A percentile compares a stretch with the other conserved stretches of the same genome.
Conservation (phyloP, 2,329 filamentous ascomycete species). For the Aspergillus quadricinctus region DNA sequence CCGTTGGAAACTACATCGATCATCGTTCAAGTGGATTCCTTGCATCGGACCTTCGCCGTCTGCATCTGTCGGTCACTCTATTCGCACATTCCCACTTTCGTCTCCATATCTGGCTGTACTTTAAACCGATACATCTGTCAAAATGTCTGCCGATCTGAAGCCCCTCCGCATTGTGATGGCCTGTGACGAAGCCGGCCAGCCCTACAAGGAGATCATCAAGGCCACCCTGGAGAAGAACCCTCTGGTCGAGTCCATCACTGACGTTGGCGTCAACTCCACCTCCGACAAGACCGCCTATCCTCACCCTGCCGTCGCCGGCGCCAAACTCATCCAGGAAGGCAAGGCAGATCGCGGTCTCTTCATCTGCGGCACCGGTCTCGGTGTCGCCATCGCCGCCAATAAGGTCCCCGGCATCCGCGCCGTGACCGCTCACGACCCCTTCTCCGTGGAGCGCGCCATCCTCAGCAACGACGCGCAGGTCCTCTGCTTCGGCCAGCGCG, state of each 20-base stretch:
- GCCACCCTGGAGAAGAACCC: conserved; percentile 63
- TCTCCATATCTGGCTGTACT: background rate
- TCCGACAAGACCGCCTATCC: conserved; percentile 79
- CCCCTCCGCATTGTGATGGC: conserved; percentile 59
- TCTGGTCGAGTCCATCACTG: conserved; percentile 63
- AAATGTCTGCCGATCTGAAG: conserved; percentile 30
- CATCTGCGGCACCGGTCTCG: conserved; percentile 82
- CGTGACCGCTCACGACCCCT: conserved; percentile 86
- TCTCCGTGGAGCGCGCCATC: conserved; percentile 74
- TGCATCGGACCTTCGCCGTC: background rate
- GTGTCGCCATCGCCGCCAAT: conserved; percentile 84
- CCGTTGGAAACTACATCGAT: too few relatives aligned
- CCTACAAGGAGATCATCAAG: conserved; percentile 76
- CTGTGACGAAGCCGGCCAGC: conserved; percentile 68
- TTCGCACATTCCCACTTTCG: background rate
- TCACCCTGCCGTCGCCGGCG: conserved; percentile 70
- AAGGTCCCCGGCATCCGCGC: conserved; percentile 79
- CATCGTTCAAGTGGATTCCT: background rate
- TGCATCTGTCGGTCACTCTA: background rate
- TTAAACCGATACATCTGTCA: background rate
- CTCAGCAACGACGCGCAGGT: conserved; percentile 85
- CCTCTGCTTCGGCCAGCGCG: conserved; percentile 78
- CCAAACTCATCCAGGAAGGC: conserved; percentile 47
- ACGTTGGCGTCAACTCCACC: conserved; percentile 65
- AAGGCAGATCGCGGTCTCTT: conserved; percentile 68